Percentiles rank a stretch among this genome's conserved stretches.
These are phyloP conservation scores for Botrytis squamosa DNA, from an alignment of 2,329 filamentous ascomycete species.

Conservation along the genomic window DNA sequence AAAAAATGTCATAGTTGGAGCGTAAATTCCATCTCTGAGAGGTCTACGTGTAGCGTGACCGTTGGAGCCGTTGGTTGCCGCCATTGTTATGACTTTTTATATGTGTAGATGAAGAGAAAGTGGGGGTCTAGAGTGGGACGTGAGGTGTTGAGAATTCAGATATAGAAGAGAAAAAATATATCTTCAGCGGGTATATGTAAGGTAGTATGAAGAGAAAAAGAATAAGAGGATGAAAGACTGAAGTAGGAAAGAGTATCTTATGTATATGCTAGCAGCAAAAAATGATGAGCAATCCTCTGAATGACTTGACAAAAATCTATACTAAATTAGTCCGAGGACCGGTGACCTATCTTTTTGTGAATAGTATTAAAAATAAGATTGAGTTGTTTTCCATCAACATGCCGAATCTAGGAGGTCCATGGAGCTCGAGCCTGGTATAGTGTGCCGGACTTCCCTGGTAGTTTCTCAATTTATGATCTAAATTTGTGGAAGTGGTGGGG, in stretches of 20 bases:
- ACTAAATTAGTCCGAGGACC: constrained; percentile 12
- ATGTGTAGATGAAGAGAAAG: not conserved
- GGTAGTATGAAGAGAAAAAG: not conserved
- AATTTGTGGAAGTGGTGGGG: constrained; percentile 8
- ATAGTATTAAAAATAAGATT: constrained; percentile 4
- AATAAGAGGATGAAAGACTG: not conserved
- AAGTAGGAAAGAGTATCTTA: constrained; percentile 4
- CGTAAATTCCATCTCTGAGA: constrained; percentile 80
- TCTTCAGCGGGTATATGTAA: not conserved
- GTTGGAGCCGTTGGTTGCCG: constrained; percentile 20
- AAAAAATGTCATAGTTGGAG: constrained; percentile 90
- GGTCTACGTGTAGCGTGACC: constrained; percentile 45
- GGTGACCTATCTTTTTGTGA: not conserved
- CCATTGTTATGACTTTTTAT: constrained; percentile 21
- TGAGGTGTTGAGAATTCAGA: not conserved
- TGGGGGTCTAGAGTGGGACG: not conserved
- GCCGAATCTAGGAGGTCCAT: not conserved
- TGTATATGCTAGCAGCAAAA: constrained; percentile 6
- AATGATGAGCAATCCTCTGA: not conserved
- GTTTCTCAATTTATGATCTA: constrained; percentile 6
- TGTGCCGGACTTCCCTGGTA: constrained; percentile 7
- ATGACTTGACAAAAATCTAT: not conserved
- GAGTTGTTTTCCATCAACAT: not conserved
- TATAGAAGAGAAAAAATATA: not conserved
- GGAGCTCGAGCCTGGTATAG: not conserved